phyloP scores from a whole-genome alignment of 2,329 filamentous ascomycete species.

The Aureobasidium sp. region DNA sequence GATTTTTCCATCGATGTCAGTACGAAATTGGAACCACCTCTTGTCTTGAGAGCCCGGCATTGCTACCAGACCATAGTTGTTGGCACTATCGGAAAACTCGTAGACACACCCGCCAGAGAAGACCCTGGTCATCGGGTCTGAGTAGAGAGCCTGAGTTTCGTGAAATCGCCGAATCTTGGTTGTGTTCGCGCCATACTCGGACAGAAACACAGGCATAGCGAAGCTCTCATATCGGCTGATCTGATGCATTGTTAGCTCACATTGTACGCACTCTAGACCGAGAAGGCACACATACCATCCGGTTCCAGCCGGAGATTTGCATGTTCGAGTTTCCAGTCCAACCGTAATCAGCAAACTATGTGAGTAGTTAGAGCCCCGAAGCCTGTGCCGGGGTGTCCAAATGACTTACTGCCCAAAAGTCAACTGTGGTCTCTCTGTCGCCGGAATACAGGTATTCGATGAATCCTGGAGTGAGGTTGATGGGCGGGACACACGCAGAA shows the following conservation, averaged over 20 bases:
- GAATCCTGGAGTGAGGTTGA: background rate
- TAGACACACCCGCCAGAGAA: conserved; percentile 17
- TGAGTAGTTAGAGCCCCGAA: background rate
- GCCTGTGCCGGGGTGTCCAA: background rate
- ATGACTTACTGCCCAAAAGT: conserved; percentile 13
- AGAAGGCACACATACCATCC: background rate
- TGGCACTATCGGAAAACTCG: conserved; percentile 8
- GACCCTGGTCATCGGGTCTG: conserved; percentile 9
- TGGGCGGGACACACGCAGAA: background rate
- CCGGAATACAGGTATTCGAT: conserved; percentile 12
- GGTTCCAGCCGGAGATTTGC: background rate
- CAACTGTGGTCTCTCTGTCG: background rate
- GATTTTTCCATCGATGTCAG: background rate
- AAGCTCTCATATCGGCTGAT: conserved; percentile 1
- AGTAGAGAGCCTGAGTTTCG: conserved; percentile 12
- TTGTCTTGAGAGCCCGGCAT: background rate
- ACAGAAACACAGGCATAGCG: conserved; percentile 10
- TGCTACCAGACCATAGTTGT: conserved; percentile 11
- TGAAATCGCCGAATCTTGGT: background rate
- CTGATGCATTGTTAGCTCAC: background rate
- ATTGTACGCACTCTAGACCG: background rate
- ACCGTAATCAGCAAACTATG: background rate
- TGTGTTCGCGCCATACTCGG: conserved; percentile 11
- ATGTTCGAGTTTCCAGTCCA: background rate
- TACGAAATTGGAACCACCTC: background rate